These are phyloP conservation scores for Peronospora belbahrii DNA, from an alignment of 352 stramenopile genomes.

Conservation along the genomic window DNA sequence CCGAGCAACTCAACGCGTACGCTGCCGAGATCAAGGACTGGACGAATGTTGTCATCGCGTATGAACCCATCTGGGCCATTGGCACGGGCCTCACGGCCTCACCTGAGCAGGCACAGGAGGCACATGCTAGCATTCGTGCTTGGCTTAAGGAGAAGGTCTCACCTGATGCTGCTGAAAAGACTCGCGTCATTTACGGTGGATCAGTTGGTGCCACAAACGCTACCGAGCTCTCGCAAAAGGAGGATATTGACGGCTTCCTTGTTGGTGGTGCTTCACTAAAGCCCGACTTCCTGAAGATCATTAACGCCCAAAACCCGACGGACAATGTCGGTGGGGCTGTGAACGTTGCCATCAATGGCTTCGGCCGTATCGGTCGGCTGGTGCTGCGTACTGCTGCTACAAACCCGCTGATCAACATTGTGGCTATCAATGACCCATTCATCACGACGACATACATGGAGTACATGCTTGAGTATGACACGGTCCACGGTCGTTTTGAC, in stretches of 20 bases:
- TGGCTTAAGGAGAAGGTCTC: conserved; percentile 91
- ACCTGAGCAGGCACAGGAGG: conserved; percentile 97
- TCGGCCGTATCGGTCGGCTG: conserved; percentile 97
- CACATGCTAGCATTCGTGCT: conserved; percentile 92
- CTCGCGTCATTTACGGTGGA: conserved; percentile 96
- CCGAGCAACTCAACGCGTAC: conserved; percentile 90
- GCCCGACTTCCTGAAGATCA: conserved; percentile 96
- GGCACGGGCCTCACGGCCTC: conserved; percentile 96
- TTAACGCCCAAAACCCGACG: conserved; percentile 83
- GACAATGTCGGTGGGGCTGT: conserved; percentile 54
- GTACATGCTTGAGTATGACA: conserved; percentile 91
- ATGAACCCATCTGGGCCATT: conserved; percentile 97
- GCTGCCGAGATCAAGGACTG: conserved; percentile 87
- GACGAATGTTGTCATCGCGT: conserved; percentile 94
- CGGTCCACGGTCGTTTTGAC: conserved; percentile 88
- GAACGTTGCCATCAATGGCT: conserved; percentile 98
- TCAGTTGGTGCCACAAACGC: conserved; percentile 91
- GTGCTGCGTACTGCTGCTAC: conserved; percentile 89
- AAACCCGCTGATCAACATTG: conserved; percentile 86
- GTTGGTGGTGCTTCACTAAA: conserved; percentile 97
- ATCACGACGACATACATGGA: conserved; percentile 96
- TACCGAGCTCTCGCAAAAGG: conserved; percentile 88
- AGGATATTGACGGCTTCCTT: conserved; percentile 97
- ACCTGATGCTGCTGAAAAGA: conserved; percentile 85
- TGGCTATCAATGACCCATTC: conserved; percentile 94